Evolutionary conservation across 2,329 filamentous ascomycete species (phyloP).

Genomic region (Tolypocladium pustulatum): DNA sequence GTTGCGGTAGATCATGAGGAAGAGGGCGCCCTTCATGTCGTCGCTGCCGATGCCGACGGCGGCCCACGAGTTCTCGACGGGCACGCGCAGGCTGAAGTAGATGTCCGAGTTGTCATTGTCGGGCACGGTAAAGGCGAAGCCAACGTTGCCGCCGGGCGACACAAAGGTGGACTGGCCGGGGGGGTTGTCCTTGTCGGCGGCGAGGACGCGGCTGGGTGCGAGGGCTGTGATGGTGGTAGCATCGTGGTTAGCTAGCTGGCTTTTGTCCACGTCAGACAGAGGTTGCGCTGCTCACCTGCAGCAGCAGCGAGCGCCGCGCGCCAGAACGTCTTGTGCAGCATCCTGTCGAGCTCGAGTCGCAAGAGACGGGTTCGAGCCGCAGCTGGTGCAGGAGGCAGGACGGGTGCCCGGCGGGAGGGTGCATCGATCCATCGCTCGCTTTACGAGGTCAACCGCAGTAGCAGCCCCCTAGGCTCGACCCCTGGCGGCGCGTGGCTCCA

Average conservation of each 20-base stretch:
- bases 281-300: slow-evolving; percentile 13
- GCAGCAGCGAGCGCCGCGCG: slow-evolving; percentile 14
- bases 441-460: not conserved
- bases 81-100: slow-evolving; percentile 43
- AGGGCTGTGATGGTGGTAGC: slow-evolving; percentile 8
- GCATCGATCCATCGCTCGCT: not conserved
- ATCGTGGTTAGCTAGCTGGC: not conserved
- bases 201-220: slow-evolving; percentile 10
- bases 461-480: not conserved
- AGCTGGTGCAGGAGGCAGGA: not conserved
- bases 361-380: no score
- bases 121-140: slow-evolving; percentile 41
- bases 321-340: slow-evolving; percentile 19
- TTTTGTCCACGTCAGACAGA: no score
- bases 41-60: slow-evolving; percentile 43
- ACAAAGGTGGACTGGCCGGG: slow-evolving; percentile 31
- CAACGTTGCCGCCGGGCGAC: slow-evolving; percentile 29
- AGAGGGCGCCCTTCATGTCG: slow-evolving; percentile 40
- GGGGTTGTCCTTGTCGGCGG: slow-evolving; percentile 16
- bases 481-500: not conserved
- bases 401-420: not conserved
- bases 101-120: slow-evolving; percentile 34
- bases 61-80: slow-evolving; percentile 36
- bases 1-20: slow-evolving; percentile 44
- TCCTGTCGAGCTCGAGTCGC: slow-evolving; percentile 4